Percentiles rank a stretch among this genome's conserved stretches.
These are phyloP conservation scores for Bolboschoenus planiculmis DNA, from an alignment of 176 grass and related monocot genomes.

Conservation along the genomic window DNA sequence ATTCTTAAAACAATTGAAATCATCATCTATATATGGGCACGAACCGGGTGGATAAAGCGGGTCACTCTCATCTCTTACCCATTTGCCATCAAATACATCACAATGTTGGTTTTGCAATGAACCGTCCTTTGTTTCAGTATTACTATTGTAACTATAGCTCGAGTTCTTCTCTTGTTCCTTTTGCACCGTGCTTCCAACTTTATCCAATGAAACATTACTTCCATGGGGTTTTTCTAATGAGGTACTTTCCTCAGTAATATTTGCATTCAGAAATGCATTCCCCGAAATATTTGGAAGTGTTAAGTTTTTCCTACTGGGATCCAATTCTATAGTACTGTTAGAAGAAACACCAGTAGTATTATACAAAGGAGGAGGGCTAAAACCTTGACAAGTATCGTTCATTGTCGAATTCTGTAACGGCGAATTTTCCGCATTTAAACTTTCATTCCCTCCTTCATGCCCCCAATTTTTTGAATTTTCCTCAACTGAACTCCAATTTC, in stretches of 20 bases:
- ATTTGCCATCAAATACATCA: slow-evolving; percentile 61
- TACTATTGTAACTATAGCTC: background rate
- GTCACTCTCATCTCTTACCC: slow-evolving; percentile 64
- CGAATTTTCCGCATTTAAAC: background rate
- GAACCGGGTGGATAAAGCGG: slow-evolving; percentile 50
- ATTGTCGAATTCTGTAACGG: slow-evolving; percentile 4
- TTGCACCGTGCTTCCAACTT: background rate
- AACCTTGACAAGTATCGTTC: background rate
- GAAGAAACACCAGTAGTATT: background rate
- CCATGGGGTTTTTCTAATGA: background rate
- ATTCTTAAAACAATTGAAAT: slow-evolving; percentile 90
- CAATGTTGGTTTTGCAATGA: slow-evolving; percentile 14
- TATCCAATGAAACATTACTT: slow-evolving; percentile 7
- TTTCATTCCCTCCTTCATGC: background rate
- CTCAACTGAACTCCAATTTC: slow-evolving; percentile 5
- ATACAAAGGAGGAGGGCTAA: background rate
- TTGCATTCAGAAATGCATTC: background rate
- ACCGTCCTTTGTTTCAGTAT: background rate
- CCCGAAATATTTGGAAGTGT: background rate
- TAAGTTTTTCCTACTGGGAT: background rate
- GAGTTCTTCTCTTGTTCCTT: slow-evolving; percentile 6
- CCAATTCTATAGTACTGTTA: background rate
- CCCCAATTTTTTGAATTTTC: slow-evolving; percentile 6
- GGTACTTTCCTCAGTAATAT: background rate
- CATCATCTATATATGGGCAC: slow-evolving; percentile 53